Evolutionary conservation across 2,329 filamentous ascomycete species (phyloP).

Genomic region (Aureobasidium lini): DNA sequence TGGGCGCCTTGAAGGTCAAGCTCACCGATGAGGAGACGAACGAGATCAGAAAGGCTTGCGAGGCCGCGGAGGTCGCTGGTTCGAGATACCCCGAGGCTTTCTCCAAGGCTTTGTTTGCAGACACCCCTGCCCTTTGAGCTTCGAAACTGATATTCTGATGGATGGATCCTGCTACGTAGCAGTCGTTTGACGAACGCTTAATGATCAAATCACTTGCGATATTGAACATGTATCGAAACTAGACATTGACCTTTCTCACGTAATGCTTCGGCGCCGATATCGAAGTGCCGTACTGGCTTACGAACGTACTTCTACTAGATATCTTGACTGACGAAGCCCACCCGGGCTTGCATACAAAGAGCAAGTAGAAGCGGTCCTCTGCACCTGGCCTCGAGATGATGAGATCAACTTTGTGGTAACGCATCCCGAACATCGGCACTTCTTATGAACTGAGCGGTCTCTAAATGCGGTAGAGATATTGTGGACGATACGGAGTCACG

Average conservation of each 20-base stretch:
- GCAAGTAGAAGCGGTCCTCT: too few relatives aligned
- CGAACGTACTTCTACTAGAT: too few relatives aligned
- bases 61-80: conserved; percentile 29
- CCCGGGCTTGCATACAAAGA: too few relatives aligned
- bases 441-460: too few relatives aligned
- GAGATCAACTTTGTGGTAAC: too few relatives aligned
- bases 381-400: not conserved
- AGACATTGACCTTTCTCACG: not conserved
- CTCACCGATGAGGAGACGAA: conserved; percentile 30
- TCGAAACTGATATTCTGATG: not conserved
- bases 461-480: too few relatives aligned
- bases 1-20: conserved; percentile 29
- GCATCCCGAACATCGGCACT: too few relatives aligned
- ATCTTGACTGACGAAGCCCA: too few relatives aligned
- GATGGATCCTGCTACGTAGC: not conserved
- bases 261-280: not conserved
- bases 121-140: conserved; percentile 20
- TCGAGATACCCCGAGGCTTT: conserved; percentile 33
- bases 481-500: too few relatives aligned
- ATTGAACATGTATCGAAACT: too few relatives aligned
- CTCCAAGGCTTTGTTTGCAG: conserved; percentile 29
- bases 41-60: conserved; percentile 30
- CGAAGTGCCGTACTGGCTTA: too few relatives aligned
- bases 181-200: not conserved
- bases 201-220: not conserved